phyloP scores from a whole-genome alignment of 805 yeast genomes.

The Ogataea glucozyma region DNA sequence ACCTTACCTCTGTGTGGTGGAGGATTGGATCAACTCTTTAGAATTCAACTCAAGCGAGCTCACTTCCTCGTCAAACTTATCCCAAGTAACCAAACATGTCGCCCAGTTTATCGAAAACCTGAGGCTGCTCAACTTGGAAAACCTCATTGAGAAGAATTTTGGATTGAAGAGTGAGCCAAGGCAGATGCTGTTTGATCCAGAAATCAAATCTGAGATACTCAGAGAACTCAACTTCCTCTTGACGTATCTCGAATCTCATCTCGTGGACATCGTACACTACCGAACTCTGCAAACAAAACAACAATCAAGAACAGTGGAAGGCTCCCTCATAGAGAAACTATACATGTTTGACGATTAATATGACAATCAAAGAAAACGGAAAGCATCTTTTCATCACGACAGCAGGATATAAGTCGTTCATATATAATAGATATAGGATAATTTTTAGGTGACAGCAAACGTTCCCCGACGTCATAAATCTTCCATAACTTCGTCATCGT shows the following conservation, averaged over 20 bases:
- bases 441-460: constrained; percentile 2
- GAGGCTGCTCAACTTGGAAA: constrained; percentile 22
- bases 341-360: constrained; percentile 3
- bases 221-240: constrained; percentile 14
- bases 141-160: constrained; percentile 19
- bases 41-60: constrained; percentile 14
- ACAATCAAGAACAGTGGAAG: constrained; percentile 2
- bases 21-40: constrained; percentile 15
- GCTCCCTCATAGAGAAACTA: constrained; percentile 6
- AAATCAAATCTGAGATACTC: constrained; percentile 17
- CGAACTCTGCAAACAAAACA: constrained; percentile 2
- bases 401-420: constrained; percentile 2
- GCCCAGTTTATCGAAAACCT: constrained; percentile 20
- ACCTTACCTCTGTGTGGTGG: constrained; percentile 8
- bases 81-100: constrained; percentile 8
- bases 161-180: constrained; percentile 23
- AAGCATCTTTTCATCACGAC: constrained; percentile 4
- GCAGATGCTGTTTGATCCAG: constrained; percentile 22
- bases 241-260: constrained; percentile 13
- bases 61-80: constrained; percentile 3
- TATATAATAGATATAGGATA: too few species aligned
- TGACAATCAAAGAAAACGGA: too few species aligned
- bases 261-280: constrained; percentile 8
- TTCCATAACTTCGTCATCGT: constrained; percentile 47
- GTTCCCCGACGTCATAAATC: constrained; percentile 18